phyloP scores from a whole-genome alignment of 2,329 filamentous ascomycete genomes.

The Sarocladiaceae sp. region DNA sequence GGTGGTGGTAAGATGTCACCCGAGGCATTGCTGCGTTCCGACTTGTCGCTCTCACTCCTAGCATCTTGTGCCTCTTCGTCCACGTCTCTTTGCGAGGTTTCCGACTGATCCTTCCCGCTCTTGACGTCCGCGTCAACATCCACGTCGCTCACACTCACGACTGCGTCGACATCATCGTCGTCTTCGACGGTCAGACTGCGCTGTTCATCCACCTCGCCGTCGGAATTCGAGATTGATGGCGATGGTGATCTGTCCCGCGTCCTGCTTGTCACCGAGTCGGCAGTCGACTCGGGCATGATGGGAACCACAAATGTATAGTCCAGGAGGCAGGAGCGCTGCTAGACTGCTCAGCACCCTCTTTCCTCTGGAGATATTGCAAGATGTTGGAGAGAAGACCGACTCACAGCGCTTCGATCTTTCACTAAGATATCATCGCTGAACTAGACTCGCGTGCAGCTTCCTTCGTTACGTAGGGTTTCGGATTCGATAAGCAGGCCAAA shows the following conservation, averaged over 20 bases:
- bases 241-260: neutral
- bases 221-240: neutral
- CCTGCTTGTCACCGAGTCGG: neutral
- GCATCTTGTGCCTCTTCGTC: neutral
- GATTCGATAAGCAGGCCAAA: no score
- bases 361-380: no score
- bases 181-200: neutral
- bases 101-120: neutral
- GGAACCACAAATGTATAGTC: no score
- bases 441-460: no score
- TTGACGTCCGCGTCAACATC: neutral
- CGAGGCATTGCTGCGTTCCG: neutral
- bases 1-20: neutral
- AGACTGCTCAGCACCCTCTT: no score
- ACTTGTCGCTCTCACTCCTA: neutral
- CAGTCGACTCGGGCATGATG: neutral
- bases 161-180: neutral
- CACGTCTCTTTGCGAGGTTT: neutral
- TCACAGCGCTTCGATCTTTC: no score
- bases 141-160: neutral
- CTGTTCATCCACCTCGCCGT: neutral
- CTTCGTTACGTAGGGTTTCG: no score
- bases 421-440: neutral
- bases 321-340: no score
- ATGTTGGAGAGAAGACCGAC: no score